Evolutionary conservation across 2,329 filamentous ascomycete species (phyloP), one percentile per base, ranked within the genome.

Genomic region (Fusarium goolgardi): DNA sequence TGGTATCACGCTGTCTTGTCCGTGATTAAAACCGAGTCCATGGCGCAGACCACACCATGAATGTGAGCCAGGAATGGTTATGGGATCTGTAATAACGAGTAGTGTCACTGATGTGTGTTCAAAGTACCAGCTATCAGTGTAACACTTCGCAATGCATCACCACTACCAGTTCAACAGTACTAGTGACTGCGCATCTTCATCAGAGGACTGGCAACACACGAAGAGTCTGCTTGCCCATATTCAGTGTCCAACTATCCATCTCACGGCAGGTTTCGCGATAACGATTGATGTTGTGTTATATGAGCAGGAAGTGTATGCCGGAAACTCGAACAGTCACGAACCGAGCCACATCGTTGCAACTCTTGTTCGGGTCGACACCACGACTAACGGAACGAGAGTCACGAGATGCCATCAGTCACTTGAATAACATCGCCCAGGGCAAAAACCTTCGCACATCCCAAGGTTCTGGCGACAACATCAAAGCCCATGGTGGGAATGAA

Each of bases 401-500:
- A 59, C 23, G 56, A 52, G 61, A 63, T 53, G 53, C 59, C 58
- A 68, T 55, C 60, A 58, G 52, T 64, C 45, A 49, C 55, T 55
- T 55, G 58, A 65, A 59, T 53, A 47, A 35, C 51, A 15, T n/a
- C 15, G 11, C n/a, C 15, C n/a, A 34, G 27, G 32, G 18, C 39
- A 23, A 63, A 13, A 20, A 25, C 47, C 29, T 40, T 21, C 29
- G 20, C 44, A 55, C 27, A 64, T 45, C 41, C 18, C 49, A 56
- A 69, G 51, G 49, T 45, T 54, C 49, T 55, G 52, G 21, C 39
- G 32, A 53, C n/a, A 40, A n/a, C 40, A 49, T 49, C 61, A 23
- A 20, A 23, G 23, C 53, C 20, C 25, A 40, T 54, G 23, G 37
- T 49, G 47, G n/a, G 58, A 39, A 21, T 39, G 51, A 44, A 51